These are phyloP conservation scores for Penicillium cataractarum DNA, from an alignment of 495 filamentous ascomycete species.

Conservation along the genomic window DNA sequence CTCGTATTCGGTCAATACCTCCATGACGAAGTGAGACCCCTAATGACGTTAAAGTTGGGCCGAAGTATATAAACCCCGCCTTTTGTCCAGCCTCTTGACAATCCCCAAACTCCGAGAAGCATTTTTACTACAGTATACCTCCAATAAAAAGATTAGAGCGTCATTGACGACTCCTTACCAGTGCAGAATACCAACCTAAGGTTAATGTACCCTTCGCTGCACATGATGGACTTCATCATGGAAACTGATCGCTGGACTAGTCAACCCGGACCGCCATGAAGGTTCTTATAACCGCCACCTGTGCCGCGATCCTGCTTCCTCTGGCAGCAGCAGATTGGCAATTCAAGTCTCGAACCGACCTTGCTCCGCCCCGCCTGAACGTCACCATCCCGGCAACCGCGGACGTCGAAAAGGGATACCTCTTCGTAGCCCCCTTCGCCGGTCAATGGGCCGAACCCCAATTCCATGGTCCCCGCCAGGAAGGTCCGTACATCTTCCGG, in stretches of 20 bases:
- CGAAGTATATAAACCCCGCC: not conserved
- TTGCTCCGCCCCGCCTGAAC: slow-evolving; percentile 58
- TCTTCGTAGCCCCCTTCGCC: slow-evolving; percentile 59
- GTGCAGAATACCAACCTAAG: slow-evolving; percentile 51
- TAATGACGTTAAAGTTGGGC: slow-evolving; percentile 12
- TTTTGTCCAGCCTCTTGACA: not conserved
- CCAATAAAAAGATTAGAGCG: not conserved
- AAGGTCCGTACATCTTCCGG: slow-evolving; percentile 58
- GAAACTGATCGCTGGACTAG: slow-evolving; percentile 45
- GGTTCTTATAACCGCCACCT: slow-evolving; percentile 30
- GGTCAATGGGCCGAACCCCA: slow-evolving; percentile 38
- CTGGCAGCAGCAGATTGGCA: slow-evolving; percentile 55
- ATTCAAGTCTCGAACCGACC: slow-evolving; percentile 57
- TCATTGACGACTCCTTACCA: slow-evolving; percentile 25
- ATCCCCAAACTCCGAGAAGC: not conserved
- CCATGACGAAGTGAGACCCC: not conserved
- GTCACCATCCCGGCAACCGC: slow-evolving; percentile 56
- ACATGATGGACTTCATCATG: slow-evolving; percentile 34
- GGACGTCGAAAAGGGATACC: slow-evolving; percentile 54
- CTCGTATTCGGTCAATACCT: too few relatives aligned
- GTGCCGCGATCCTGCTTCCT: slow-evolving; percentile 29
- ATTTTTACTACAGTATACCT: not conserved
- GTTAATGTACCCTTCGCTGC: slow-evolving; percentile 60
- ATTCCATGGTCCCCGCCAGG: slow-evolving; percentile 56
- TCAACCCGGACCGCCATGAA: slow-evolving; percentile 35